These are phyloP conservation scores for Vanrija pseudolonga DNA, from an alignment of 1,284 basidiomycete species.

Conservation along the genomic window DNA sequence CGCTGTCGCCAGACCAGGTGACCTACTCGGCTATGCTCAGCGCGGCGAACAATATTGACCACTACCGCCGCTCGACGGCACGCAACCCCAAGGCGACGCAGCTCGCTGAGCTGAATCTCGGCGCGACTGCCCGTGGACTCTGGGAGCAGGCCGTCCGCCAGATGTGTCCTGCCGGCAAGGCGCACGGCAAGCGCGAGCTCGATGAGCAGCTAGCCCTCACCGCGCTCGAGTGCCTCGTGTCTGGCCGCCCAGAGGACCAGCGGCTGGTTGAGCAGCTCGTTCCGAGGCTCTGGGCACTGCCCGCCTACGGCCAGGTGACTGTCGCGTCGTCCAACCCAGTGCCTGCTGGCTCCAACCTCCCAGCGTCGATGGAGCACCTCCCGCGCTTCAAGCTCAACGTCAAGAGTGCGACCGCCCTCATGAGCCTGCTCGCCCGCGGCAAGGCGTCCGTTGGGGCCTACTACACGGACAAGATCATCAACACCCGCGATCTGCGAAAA, in stretches of 20 bases:
- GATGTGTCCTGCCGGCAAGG: constrained; percentile 8
- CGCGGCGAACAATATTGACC: constrained; percentile 11
- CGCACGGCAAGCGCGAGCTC: constrained; percentile 9
- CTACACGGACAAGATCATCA: constrained; percentile 21
- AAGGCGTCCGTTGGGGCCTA: constrained; percentile 13
- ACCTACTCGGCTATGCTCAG: constrained; percentile 42
- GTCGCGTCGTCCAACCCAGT: constrained; percentile 1
- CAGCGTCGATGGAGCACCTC: constrained; percentile 1
- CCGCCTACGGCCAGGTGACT: constrained; percentile 20
- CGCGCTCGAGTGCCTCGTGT: constrained; percentile 25
- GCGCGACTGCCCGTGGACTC: constrained; percentile 19
- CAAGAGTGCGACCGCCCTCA: constrained; percentile 19
- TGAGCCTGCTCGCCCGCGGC: constrained; percentile 14
- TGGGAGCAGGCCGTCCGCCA: constrained; percentile 36
- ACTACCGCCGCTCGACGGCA: constrained; percentile 1
- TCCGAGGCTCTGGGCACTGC: constrained; percentile 27
- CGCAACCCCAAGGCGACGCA: neutral
- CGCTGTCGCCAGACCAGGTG: constrained; percentile 32
- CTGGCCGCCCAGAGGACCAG: constrained; percentile 30
- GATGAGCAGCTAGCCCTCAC: constrained; percentile 31
- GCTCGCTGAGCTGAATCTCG: constrained; percentile 7
- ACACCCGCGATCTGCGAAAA: constrained; percentile 4
- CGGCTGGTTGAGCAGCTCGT: constrained; percentile 26
- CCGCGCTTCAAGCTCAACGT: constrained; percentile 18
- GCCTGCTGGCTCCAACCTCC: neutral